phyloP scores from a whole-genome alignment of 306 rosid genomes.

The Sesbania bispinosa region DNA sequence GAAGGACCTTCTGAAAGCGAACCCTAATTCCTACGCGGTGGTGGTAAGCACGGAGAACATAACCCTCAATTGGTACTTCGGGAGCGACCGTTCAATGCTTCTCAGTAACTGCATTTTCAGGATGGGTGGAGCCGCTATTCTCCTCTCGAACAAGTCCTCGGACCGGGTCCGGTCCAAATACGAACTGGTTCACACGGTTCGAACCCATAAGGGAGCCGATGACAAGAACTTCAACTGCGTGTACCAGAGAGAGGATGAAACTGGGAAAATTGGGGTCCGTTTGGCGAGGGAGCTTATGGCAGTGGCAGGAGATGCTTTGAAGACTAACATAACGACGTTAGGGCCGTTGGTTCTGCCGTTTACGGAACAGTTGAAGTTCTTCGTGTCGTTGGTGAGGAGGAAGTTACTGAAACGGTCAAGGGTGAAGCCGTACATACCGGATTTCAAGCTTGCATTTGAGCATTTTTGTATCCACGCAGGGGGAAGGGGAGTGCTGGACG shows the following conservation, averaged over 20 bases:
- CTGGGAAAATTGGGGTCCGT: constrained; percentile 61
- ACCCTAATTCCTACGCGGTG: constrained; percentile 62
- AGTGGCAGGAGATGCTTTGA: constrained; percentile 84
- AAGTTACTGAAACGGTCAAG: constrained; percentile 55
- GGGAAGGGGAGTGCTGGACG: constrained; percentile 83
- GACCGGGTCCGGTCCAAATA: constrained; percentile 66
- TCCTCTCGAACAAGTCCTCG: constrained; percentile 50
- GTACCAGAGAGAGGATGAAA: constrained; percentile 68
- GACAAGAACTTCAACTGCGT: constrained; percentile 73
- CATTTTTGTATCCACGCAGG: constrained; percentile 96
- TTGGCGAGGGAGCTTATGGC: constrained; percentile 80
- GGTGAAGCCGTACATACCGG: constrained; percentile 77
- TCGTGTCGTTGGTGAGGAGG: constrained; percentile 47
- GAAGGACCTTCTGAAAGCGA: constrained; percentile 56
- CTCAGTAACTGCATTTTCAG: constrained; percentile 84
- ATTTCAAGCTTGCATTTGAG: constrained; percentile 84
- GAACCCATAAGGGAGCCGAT: constrained; percentile 84
- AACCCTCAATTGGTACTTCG: constrained; percentile 89
- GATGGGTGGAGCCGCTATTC: constrained; percentile 86
- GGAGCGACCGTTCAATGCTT: constrained; percentile 81
- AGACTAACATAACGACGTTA: constrained; percentile 75
- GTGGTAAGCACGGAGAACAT: constrained; percentile 83
- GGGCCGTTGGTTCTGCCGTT: constrained; percentile 84
- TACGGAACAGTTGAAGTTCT: constrained; percentile 68
- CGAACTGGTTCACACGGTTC: constrained; percentile 68